Base-by-base conservation (phyloP, 1,139 yeast genomes). In the Geotrichum bryndzae region DNA sequence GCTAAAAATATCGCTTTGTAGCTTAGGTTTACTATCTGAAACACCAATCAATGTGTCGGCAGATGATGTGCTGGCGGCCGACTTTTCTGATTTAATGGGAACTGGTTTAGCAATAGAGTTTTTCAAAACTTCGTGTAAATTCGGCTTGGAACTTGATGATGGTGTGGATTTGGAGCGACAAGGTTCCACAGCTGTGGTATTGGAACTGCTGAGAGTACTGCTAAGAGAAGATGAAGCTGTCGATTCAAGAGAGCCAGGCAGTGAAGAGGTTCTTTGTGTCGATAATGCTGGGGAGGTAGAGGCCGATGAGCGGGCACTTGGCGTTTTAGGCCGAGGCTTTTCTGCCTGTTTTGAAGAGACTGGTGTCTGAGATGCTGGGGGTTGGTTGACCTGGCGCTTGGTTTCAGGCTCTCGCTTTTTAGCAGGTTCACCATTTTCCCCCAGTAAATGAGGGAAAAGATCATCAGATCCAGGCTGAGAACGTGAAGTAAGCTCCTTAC, bases 371-470 rank as follows among this genome's bases (percentile, higher is more conserved):
- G 48, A 18, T 41, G 33, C 35, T 55, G 22, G 38, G 7, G 41
- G 5, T 11, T 51, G 35, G n/a, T 50, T 51, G 52, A 27, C 5
- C 38, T 29, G 52, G 10, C 48, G 46, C n/a, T 35, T 48, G 25
- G 7, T 27, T 45, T 41, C 56, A 27, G 51, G 38, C 51, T 41
- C 61, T 22, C 59, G 35, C 15, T 54, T 59, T 23, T 51, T 51
- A 25, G 53, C 60, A 27, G 53, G 58, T 33, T 56, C 54, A 13
- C 45, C 53, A 22, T 53, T 46, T n/a, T 61, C 62, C 45, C 27
- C 56, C 11, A 61, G 58, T 31, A 63, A 53, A 41, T 63, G 65
- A n/a, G 65, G 65, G 41, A 63, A 63, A 18, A 63, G 48, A 45
- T 63, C 65, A 27, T 63, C 64, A 10, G 41, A 54, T 18, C 51